Evolutionary conservation across 352 stramenopile genomes (phyloP).

Genomic region (Discostella stelligera): DNA sequence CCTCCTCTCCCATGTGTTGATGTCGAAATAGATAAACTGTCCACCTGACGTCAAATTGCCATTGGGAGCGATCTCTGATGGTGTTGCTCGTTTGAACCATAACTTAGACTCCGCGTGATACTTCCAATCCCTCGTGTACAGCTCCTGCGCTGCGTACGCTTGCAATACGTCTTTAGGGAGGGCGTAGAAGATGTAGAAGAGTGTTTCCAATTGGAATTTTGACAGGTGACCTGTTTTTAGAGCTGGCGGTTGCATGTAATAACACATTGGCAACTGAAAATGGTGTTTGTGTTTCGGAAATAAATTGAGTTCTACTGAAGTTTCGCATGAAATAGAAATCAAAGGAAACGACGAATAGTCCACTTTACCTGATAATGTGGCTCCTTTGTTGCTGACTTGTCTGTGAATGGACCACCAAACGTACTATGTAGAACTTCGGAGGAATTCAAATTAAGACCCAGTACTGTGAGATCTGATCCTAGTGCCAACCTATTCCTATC

Average conservation of each 20-base stretch:
- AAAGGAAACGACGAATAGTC: slow-evolving; percentile 4
- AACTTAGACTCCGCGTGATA: slow-evolving; percentile 96
- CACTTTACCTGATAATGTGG: slow-evolving; percentile 82
- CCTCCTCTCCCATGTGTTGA: slow-evolving; percentile 91
- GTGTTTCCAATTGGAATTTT: slow-evolving; percentile 97
- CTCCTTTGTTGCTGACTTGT: slow-evolving; percentile 80
- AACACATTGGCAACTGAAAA: slow-evolving; percentile 83
- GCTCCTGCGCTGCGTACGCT: slow-evolving; percentile 84
- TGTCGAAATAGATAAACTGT: slow-evolving; percentile 95
- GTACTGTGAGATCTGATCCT: slow-evolving; percentile 85
- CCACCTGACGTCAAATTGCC: slow-evolving; percentile 31
- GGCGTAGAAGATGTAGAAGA: slow-evolving; percentile 99
- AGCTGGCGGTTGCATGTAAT: slow-evolving; percentile 92
- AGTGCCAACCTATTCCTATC: slow-evolving; percentile 86
- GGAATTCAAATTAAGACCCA: slow-evolving; percentile 88
- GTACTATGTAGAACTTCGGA: slow-evolving; percentile 85
- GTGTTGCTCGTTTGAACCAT: slow-evolving; percentile 90
- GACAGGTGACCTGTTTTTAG: slow-evolving; percentile 96
- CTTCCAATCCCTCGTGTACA: slow-evolving; percentile 94
- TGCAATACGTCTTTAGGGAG: slow-evolving; percentile 97
- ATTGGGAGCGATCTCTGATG: slow-evolving; percentile 57
- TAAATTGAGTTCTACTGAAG: background rate
- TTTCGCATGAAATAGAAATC: background rate
- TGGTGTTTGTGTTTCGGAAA: background rate
- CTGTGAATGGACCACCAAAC: slow-evolving; percentile 86